Percentiles rank a stretch among this genome's conserved stretches.
Conservation (phyloP, 345 rosid species). For the Sisymbrium altissimum region DNA sequence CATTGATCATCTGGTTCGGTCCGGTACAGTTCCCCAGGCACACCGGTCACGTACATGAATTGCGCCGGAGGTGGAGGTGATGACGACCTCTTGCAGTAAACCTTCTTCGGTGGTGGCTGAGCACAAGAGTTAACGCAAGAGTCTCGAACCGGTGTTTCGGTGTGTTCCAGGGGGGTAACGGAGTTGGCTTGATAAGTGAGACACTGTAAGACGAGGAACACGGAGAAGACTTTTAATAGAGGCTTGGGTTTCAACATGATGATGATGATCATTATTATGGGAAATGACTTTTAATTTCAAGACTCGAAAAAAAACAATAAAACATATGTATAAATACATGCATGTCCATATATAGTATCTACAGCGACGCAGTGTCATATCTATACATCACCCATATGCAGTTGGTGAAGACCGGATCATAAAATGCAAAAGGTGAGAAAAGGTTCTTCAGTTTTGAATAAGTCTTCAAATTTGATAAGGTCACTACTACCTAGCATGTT, state of each 20-base stretch:
- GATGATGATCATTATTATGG: background rate
- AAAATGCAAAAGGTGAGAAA: constrained; percentile 3
- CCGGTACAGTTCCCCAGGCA: constrained; percentile 46
- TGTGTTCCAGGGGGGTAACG: constrained; percentile 14
- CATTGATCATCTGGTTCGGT: constrained; percentile 33
- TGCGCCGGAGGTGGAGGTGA: constrained; percentile 50
- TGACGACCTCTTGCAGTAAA: constrained; percentile 27
- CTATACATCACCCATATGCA: constrained; percentile 17
- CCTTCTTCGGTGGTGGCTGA: constrained; percentile 31
- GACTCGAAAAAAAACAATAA: background rate
- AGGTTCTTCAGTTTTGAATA: constrained; percentile 11
- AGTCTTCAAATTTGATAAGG: constrained; percentile 14
- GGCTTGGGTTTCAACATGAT: constrained; percentile 4
- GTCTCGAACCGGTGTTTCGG: constrained; percentile 33
- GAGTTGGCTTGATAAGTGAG: constrained; percentile 17
- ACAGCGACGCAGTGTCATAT: constrained; percentile 1
- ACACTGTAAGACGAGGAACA: constrained; percentile 4
- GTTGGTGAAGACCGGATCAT: constrained; percentile 28
- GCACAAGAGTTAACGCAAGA: constrained; percentile 31
- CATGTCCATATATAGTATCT: constrained; percentile 1
- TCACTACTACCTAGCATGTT: background rate
- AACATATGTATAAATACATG: background rate
- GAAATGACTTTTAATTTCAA: background rate
- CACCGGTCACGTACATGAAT: constrained; percentile 44
- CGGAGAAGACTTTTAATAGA: background rate